Conservation (phyloP, 2,329 filamentous ascomycete species). For the Didymella arachidicola region DNA sequence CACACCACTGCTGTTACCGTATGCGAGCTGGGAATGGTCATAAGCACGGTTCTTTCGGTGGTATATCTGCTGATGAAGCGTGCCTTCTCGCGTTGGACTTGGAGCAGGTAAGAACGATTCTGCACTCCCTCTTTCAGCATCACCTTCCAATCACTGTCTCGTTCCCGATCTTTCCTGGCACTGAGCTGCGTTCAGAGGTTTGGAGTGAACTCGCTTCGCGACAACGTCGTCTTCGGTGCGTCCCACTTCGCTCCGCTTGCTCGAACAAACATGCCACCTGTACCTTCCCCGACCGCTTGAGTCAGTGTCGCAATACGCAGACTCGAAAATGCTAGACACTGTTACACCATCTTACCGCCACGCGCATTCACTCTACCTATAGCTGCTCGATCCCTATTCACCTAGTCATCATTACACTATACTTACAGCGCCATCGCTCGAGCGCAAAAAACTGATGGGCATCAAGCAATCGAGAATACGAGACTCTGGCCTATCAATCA, state of each 20-base stretch:
- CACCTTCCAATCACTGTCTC: no score
- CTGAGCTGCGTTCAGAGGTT: no score
- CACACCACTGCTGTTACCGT: not conserved
- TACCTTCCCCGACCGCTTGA: not conserved
- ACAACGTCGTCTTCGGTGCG: not conserved
- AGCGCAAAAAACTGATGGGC: not conserved
- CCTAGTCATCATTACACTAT: not conserved
- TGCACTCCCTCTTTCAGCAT: no score
- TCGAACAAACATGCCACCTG: not conserved
- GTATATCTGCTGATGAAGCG: not conserved
- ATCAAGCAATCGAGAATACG: not conserved
- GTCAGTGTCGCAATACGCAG: not conserved
- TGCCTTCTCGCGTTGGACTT: not conserved
- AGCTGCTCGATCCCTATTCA: no score
- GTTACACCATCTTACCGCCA: not conserved
- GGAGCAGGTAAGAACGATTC: not conserved
- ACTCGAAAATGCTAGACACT: not conserved
- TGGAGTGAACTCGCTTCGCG: not conserved
- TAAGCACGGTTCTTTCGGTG: not conserved
- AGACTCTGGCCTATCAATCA: not conserved
- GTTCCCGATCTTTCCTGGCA: no score
- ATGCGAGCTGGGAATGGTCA: not conserved
- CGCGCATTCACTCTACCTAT: not conserved
- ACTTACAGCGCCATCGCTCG: not conserved
- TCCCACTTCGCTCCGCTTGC: not conserved